Conservation (phyloP, 306 rosid species). For the Trichosanthes truncata region DNA sequence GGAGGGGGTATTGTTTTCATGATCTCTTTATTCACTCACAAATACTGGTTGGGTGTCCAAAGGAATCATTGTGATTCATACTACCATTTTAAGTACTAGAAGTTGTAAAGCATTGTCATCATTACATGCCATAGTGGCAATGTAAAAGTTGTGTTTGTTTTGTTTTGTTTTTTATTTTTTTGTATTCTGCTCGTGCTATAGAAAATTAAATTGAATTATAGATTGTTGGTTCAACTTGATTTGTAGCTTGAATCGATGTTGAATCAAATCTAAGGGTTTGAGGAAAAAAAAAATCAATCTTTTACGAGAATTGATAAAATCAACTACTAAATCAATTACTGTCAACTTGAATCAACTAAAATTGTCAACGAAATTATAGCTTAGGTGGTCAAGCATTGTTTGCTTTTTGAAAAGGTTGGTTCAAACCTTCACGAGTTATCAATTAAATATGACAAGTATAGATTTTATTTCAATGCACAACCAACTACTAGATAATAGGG, state of each 20-base stretch:
- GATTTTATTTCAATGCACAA: too few species aligned
- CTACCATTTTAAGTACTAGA: not conserved
- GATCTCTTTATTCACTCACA: not conserved
- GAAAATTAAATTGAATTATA: not conserved
- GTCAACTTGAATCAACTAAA: not conserved
- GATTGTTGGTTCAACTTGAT: not conserved
- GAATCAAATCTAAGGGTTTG: not conserved
- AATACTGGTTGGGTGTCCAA: not conserved
- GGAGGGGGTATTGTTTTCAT: too few species aligned
- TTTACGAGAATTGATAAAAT: too few species aligned
- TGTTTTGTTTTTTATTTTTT: too few species aligned
- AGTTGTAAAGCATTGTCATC: not conserved
- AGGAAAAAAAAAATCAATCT: not conserved
- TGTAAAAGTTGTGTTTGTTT: not conserved
- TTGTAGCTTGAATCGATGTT: not conserved
- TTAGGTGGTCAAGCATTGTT: too few species aligned
- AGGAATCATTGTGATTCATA: not conserved
- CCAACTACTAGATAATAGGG: not conserved
- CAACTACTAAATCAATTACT: too few species aligned
- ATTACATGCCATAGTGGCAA: not conserved
- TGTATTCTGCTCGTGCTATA: not conserved
- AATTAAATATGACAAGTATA: too few species aligned
- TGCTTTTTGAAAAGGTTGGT: too few species aligned
- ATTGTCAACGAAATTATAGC: too few species aligned
- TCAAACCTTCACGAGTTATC: too few species aligned